These are phyloP conservation scores for Sugiyamaella boreocaroliniensis DNA, from an alignment of 805 yeast genomes.

Conservation along the genomic window DNA sequence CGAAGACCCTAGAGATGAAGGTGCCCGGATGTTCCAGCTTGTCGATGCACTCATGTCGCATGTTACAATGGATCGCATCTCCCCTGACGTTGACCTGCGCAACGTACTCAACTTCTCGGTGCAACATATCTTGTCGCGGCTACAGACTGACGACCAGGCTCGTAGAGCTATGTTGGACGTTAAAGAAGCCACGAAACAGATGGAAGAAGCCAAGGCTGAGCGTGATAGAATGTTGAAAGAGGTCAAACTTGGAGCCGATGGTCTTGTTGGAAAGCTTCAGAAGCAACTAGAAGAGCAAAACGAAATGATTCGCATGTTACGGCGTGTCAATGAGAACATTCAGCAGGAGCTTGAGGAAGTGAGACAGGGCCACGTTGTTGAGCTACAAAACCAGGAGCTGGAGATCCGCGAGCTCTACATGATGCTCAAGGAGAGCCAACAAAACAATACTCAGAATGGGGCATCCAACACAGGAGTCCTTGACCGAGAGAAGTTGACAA, in stretches of 20 bases:
- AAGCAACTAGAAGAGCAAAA: constrained; percentile 60
- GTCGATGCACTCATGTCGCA: constrained; percentile 61
- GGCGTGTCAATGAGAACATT: constrained; percentile 56
- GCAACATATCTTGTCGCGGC: constrained; percentile 59
- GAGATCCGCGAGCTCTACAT: constrained; percentile 55
- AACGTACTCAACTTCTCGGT: constrained; percentile 72
- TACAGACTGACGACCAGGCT: constrained; percentile 83
- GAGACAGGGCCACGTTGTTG: constrained; percentile 36
- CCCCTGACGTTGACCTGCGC: constrained; percentile 44
- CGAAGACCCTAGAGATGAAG: constrained; percentile 35
- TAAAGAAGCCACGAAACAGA: constrained; percentile 44
- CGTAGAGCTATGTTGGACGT: constrained; percentile 58
- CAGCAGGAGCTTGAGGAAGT: constrained; percentile 56
- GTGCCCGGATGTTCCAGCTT: constrained; percentile 48
- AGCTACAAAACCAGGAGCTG: constrained; percentile 42
- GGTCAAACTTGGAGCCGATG: constrained; percentile 69
- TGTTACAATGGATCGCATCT: constrained; percentile 45
- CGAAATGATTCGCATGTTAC: constrained; percentile 48
- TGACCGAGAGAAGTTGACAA: constrained; percentile 28
- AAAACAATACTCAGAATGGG: constrained; percentile 11
- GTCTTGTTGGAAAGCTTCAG: constrained; percentile 53
- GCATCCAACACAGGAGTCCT: constrained; percentile 23
- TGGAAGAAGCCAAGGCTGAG: constrained; percentile 54
- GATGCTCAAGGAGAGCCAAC: constrained; percentile 41
- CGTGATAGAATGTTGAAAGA: constrained; percentile 58